Evolutionary conservation across 129 eudicot species (phyloP).

Genomic region (sunflower (Helianthus annuus)): DNA sequence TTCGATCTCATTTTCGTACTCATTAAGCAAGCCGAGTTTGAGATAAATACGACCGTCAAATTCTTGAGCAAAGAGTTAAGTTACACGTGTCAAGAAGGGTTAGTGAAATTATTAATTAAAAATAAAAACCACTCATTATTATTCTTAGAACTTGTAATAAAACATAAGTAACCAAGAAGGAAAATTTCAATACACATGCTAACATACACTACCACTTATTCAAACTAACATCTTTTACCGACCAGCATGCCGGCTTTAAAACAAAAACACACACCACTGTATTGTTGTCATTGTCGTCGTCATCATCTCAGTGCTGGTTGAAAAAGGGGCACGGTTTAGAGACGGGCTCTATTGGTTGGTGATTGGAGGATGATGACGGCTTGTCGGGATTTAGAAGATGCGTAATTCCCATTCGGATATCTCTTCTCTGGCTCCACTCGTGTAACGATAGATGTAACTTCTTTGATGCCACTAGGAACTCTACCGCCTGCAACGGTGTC

Average conservation of each 20-base stretch:
- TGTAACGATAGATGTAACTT: slow-evolving; percentile 45
- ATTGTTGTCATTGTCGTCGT: no score
- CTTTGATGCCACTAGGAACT: slow-evolving; percentile 43
- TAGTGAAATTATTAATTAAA: no score
- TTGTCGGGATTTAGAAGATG: slow-evolving; percentile 1
- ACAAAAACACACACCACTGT: neutral
- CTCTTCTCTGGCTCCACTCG: slow-evolving; percentile 42
- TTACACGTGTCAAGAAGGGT: no score
- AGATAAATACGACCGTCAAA: no score
- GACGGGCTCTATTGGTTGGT: neutral
- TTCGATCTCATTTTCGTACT: neutral
- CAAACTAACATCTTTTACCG: neutral
- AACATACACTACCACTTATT: neutral
- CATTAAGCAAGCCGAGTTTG: no score
- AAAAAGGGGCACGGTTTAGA: neutral
- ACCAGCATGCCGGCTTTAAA: neutral
- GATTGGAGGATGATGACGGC: neutral
- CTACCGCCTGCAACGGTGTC: slow-evolving; percentile 42
- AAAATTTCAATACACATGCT: neutral
- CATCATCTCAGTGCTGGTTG: neutral
- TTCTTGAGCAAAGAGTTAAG: no score
- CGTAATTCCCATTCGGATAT: slow-evolving; percentile 27
- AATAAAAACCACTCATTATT: no score
- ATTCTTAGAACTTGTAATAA: neutral
- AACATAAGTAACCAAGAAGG: neutral